Evolutionary conservation across 345 rosid species (phyloP).

Genomic region (Syzygium aqueum): DNA sequence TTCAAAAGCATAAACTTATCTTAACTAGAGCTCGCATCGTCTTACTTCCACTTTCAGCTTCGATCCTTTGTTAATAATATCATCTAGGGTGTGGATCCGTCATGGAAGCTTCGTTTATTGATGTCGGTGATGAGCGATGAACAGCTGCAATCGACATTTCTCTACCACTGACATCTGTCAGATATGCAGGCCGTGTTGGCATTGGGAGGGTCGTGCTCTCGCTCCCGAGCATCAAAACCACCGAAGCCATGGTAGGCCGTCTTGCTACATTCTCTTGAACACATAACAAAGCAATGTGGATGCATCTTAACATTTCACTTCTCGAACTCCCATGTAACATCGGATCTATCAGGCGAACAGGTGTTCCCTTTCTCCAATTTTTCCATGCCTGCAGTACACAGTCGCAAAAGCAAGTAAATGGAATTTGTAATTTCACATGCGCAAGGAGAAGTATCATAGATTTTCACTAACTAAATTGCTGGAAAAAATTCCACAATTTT

Average conservation of each 20-base stretch:
- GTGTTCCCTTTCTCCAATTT: not conserved
- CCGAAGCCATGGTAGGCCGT: not conserved
- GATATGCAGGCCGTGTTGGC: not conserved
- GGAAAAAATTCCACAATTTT: not conserved
- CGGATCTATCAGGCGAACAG: not conserved
- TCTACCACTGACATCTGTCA: not conserved
- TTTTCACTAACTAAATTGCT: not conserved
- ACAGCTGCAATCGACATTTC: not conserved
- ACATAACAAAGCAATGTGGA: not conserved
- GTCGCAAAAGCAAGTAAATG: accelerated
- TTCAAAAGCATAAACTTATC: not conserved
- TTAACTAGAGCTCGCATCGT: accelerated
- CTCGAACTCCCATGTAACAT: not conserved
- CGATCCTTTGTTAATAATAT: not conserved
- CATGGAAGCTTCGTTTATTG: not conserved
- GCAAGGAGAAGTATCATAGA: not conserved
- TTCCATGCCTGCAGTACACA: not conserved
- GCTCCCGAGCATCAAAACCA: not conserved
- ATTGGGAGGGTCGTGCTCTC: not conserved
- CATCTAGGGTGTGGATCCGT: not conserved
- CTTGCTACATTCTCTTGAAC: not conserved
- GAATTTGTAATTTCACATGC: not conserved
- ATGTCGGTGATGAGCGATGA: not conserved
- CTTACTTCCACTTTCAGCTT: not conserved
- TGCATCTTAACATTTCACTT: not conserved